These are phyloP conservation scores for Solidago caesia DNA, from an alignment of 129 eudicot species.

Conservation along the genomic window DNA sequence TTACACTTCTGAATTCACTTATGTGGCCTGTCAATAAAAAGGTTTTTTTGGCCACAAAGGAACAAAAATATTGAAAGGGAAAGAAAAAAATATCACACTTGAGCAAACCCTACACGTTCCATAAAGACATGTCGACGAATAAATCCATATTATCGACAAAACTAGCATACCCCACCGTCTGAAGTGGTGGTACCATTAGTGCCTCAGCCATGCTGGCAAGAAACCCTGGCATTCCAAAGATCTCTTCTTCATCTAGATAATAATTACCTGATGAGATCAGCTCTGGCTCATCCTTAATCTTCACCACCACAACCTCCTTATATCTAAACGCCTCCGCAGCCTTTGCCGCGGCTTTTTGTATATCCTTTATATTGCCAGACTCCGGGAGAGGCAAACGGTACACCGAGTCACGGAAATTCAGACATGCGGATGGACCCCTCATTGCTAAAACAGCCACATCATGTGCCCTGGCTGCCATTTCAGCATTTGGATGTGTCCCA, in stretches of 20 bases:
- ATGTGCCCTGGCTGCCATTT: conserved; percentile 50
- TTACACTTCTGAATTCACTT: no score
- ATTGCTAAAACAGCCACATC: conserved; percentile 44
- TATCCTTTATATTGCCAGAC: conserved; percentile 42
- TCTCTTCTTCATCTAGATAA: conserved; percentile 40
- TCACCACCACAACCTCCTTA: neutral
- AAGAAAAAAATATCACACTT: neutral
- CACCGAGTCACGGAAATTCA: conserved; percentile 65
- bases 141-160: conserved; percentile 34
- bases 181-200: conserved; percentile 63
- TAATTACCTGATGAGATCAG: no score
- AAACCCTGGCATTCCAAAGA: conserved; percentile 47
- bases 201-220: conserved; percentile 60
- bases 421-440: conserved; percentile 52
- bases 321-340: conserved; percentile 67
- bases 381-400: conserved; percentile 68
- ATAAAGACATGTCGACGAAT: conserved; percentile 40
- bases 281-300: neutral
- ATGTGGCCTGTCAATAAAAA: no score
- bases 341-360: conserved; percentile 59
- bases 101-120: conserved; percentile 24
- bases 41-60: no score
- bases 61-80: neutral
- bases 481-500: conserved; percentile 40
- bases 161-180: conserved; percentile 11